Evolutionary conservation across 495 filamentous ascomycete genomes (phyloP), one percentile per base, ranked within the genome.

Genomic region (Umbilicaria muhlenbergii): DNA sequence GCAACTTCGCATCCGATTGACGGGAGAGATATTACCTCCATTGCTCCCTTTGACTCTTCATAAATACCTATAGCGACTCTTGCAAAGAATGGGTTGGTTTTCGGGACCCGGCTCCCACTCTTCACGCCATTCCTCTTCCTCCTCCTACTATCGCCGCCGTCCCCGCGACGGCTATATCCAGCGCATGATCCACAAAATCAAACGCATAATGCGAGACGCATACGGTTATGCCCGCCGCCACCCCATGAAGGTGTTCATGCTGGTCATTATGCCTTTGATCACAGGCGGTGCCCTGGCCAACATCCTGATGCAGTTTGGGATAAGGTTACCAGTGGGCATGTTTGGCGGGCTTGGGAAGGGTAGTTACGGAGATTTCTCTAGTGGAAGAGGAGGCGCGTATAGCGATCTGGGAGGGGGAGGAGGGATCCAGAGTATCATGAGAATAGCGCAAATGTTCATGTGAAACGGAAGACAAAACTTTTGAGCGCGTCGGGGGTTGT

Each of bases 221-320:
- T 69, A 72, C 50, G 69, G 75, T 57, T 92, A 86, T 59, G 79
- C 81, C 43, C 76, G 82, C 54, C 67, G 73, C 7, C 75, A 94
- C 56, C 87, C 87, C 0, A 51, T 85, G 50, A 91, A 88, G 61
- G 80, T 89, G 2, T 77, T 92, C 60, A 75, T 88, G 66, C 68
- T 91, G 14, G 79, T 92, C 28, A 74, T 92, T 42, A 71, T 93
- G 68, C 87, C 87, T 15, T 67, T 95, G 38, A 64, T 94, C 44
- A 84, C 79, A 0, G 83, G 83, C 39, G 87, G 87, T 5, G 78
- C 83, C 19, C 59, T 95, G 52, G 71, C 74, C 3, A 78, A 75
- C 21, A 58, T 93, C 17, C 66, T 91, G 11, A 70, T 70, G 17
- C 74, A 78, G 59, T 77, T 94, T 56, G 86, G 86, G 0, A 64